These are phyloP conservation scores for Pseudomonodictys pantanalensis DNA, from an alignment of 495 filamentous ascomycete species.

Conservation along the genomic window DNA sequence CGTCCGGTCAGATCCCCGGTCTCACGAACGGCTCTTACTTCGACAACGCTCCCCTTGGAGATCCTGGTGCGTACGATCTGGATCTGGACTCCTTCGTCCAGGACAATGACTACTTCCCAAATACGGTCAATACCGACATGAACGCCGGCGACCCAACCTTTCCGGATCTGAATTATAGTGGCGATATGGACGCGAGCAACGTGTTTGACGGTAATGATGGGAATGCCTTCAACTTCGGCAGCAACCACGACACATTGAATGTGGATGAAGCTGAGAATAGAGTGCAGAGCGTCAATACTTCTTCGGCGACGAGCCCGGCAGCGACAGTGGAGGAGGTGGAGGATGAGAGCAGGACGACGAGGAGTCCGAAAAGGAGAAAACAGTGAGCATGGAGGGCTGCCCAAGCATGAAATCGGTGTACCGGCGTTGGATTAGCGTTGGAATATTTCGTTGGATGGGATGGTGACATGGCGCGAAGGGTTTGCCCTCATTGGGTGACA, in stretches of 20 bases:
- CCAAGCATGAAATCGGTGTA: no score
- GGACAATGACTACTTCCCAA: conserved; percentile 32
- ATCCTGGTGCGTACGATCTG: conserved; percentile 39
- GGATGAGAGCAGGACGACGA: conserved; percentile 21
- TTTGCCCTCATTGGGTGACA: no score
- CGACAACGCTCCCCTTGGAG: conserved; percentile 39
- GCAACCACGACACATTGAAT: neutral
- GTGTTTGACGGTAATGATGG: conserved; percentile 12
- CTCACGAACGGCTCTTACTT: conserved; percentile 44
- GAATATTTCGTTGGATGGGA: conserved; percentile 9
- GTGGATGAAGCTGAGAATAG: conserved; percentile 11
- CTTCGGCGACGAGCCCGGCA: conserved; percentile 36
- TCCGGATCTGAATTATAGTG: conserved; percentile 1
- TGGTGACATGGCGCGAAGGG: no score
- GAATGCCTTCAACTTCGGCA: neutral
- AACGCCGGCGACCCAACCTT: neutral
- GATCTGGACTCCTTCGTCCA: conserved; percentile 36
- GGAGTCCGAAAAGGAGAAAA: conserved; percentile 16
- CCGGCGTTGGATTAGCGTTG: conserved; percentile 4
- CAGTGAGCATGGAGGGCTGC: no score
- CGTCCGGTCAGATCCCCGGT: conserved; percentile 76
- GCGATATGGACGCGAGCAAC: neutral
- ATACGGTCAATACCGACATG: neutral
- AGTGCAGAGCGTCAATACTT: conserved; percentile 38
- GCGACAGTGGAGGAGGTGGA: conserved; percentile 31